phyloP scores from a whole-genome alignment of 352 stramenopile species.

The Phytopythium montanum region DNA sequence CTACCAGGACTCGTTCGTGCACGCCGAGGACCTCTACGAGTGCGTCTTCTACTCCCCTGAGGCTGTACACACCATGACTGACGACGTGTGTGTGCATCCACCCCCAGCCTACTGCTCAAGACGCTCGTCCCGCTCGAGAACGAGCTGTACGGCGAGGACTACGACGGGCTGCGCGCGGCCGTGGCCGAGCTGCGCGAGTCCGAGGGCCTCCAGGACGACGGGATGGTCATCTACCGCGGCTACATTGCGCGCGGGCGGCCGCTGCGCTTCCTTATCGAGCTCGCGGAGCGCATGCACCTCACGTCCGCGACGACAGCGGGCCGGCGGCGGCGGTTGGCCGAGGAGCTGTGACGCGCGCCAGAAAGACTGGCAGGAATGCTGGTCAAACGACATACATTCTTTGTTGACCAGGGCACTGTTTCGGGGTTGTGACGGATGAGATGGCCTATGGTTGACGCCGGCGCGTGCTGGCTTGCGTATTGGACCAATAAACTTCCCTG shows the following conservation, averaged over 20 bases:
- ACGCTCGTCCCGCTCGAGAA: constrained; percentile 57
- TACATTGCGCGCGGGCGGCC: constrained; percentile 56
- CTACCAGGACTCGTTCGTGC: constrained; percentile 45
- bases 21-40: constrained; percentile 47
- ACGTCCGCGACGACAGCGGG: constrained; percentile 19
- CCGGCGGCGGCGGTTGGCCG: constrained; percentile 22
- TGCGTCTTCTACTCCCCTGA: constrained; percentile 13
- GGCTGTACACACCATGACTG: not conserved
- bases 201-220: constrained; percentile 43
- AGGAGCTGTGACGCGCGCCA: constrained; percentile 24
- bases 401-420: not conserved
- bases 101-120: constrained; percentile 40
- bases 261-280: constrained; percentile 36
- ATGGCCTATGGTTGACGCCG: not conserved
- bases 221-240: constrained; percentile 40
- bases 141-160: constrained; percentile 41
- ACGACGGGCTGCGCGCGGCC: constrained; percentile 27
- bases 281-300: constrained; percentile 51
- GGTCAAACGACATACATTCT: not conserved
- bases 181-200: constrained; percentile 28
- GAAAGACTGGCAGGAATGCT: not conserved
- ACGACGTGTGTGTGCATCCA: not conserved
- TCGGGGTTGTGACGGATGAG: not conserved
- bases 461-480: not conserved
- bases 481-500: not conserved